Base-by-base conservation (phyloP, 345 rosid species). In the Chamaenerion angustifolium region DNA sequence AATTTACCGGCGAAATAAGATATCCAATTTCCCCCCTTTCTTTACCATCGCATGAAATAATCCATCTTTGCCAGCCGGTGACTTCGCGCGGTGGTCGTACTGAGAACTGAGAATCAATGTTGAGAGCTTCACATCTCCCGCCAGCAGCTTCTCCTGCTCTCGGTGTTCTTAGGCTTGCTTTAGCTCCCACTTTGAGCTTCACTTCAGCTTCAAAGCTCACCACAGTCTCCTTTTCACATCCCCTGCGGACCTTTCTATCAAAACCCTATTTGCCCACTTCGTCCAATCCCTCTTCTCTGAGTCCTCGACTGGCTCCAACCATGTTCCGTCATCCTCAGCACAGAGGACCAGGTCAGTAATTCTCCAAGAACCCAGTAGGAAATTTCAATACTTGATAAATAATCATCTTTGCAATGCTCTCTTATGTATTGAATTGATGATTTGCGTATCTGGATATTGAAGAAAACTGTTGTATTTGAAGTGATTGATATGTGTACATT, bases 91-190 rank as follows among this genome's bases (percentile, higher is more conserved):
- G 14, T 6, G 17, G 40, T 8, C 17, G 14, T 15, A 16, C 42
- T 4, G 12, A 43, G 23, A 16, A 16, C 42, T 4, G 12, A 43
- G 23, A 16, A 53, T 57, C 62, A 43, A 77, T 78, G 82, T 56
- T 68, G 12, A 65, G 76, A 67, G 74, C 67, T 6, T 46, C 61
- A 11, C 51, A 54, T 45, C 66, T 78, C 37, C 67, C 72, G 0
- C 60, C 69, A 0, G 6, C 49, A 43, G 40, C 67, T 7, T 61
- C 72, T 9, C 62, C 81, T 10, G 19, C 67, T 8, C 52, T 73
- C 16, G 52, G 52, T 17, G 64, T 63, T 53, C 56, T 78, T 16
- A 75, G 72, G 45, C 70, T 54, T 45, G 72, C 82, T 27, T 1
- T 68, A 4, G 0, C 70, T 45, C 73, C 83, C 54, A 10, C 62